Evolutionary conservation across 352 stramenopile genomes (phyloP).

Genomic region (Phytopythium sindhum): DNA sequence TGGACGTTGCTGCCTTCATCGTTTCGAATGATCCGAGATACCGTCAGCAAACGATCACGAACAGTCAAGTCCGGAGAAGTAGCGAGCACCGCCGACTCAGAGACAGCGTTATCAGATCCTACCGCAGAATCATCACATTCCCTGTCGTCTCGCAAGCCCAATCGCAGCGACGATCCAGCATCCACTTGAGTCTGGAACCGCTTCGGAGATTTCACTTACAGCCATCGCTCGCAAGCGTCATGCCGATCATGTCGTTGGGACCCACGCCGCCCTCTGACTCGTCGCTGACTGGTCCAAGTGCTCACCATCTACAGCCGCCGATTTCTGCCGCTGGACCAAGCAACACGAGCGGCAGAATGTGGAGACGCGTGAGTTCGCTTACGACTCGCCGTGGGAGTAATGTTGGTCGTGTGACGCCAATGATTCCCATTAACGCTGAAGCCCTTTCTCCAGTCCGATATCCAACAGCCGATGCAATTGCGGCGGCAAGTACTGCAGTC

Average conservation of each 20-base stretch:
- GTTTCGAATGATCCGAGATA: background rate
- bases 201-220: background rate
- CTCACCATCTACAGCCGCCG: background rate
- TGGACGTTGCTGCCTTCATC: conserved; percentile 2
- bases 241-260: background rate
- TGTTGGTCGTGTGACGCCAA: background rate
- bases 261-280: background rate
- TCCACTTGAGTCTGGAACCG: background rate
- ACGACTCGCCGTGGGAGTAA: background rate
- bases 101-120: background rate
- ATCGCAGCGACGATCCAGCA: background rate
- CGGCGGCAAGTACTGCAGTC: no score
- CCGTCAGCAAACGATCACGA: background rate
- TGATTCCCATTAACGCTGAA: background rate
- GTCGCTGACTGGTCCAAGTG: background rate
- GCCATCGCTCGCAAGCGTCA: background rate
- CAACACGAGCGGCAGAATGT: background rate
- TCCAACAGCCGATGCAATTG: background rate
- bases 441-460: background rate
- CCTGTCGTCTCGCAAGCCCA: background rate
- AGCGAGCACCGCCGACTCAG: background rate
- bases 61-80: background rate
- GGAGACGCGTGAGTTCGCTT: background rate
- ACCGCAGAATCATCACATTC: background rate
- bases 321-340: no score